These are phyloP conservation scores for Coemansia sp. DNA, from an alignment of 192 early-diverging fungal genomes.

Conservation along the genomic window DNA sequence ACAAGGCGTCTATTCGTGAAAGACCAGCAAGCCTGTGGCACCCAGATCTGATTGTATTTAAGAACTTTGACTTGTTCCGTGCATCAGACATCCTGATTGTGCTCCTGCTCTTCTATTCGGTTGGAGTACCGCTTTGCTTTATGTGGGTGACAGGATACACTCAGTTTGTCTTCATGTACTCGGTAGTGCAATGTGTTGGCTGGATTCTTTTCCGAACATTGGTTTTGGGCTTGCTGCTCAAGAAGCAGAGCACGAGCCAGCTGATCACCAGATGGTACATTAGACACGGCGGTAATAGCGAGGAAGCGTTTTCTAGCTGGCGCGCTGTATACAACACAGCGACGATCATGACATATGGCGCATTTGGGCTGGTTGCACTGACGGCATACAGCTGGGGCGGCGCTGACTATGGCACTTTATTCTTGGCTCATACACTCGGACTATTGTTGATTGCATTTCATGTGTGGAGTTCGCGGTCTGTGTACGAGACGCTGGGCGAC, in stretches of 20 bases:
- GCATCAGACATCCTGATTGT: conserved; percentile 80
- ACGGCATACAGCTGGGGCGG: conserved; percentile 75
- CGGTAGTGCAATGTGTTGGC: conserved; percentile 70
- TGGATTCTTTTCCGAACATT: conserved; percentile 89
- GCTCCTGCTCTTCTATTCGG: conserved; percentile 72
- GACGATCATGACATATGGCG: conserved; percentile 87
- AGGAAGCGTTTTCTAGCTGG: conserved; percentile 93
- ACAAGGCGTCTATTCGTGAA: conserved; percentile 41
- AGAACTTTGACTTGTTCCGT: conserved; percentile 88
- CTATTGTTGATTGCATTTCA: conserved; percentile 81
- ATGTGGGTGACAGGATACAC: conserved; percentile 32
- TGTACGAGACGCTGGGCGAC: conserved; percentile 91
- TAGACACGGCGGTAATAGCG: conserved; percentile 82
- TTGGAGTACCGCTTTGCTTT: conserved; percentile 61
- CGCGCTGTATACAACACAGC: conserved; percentile 93
- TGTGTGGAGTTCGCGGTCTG: conserved; percentile 86
- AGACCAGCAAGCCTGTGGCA: conserved; percentile 57
- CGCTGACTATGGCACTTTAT: conserved; percentile 31
- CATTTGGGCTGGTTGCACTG: conserved; percentile 79
- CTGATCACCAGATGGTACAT: conserved; percentile 91
- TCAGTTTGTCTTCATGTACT: conserved; percentile 46
- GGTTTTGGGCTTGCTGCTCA: conserved; percentile 73
- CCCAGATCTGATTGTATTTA: conserved; percentile 85
- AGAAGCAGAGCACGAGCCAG: conserved; percentile 76
- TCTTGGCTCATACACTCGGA: conserved; percentile 80